Base-by-base conservation (phyloP, 345 rosid species). In the Cochlearia excelsa region DNA sequence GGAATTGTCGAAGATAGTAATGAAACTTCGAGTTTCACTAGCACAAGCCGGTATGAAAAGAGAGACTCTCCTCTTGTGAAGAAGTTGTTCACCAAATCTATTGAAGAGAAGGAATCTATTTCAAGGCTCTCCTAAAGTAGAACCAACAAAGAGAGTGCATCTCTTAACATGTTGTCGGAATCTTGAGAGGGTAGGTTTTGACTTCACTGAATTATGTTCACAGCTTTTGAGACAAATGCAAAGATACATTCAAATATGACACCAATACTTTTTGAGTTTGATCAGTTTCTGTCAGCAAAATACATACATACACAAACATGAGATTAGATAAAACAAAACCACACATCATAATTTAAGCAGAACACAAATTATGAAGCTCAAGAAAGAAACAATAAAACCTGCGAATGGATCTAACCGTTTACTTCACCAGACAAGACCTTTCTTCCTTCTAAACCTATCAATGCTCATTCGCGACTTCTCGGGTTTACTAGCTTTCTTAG, bases 401-500 rank as follows among this genome's bases (percentile, higher is more conserved):
- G 26, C 6, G n/a, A 16, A 34, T 63, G 26, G 9, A 46, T 45
- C 26, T 16, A 42, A 2, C 10, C 0, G 7, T 55, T 51, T 48
- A 9, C 3, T 63, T 91, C 86, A 91, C 98, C 96, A 86, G 28
- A 74, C 84, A 72, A 82, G 59, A 55, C 89, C 84, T 69, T 75
- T 82, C 67, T 84, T 88, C 74, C 89, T 81, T 75, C 84, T 93
- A 55, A 88, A 77, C 39, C 82, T 88, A 79, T 92, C 99, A 35
- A 87, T 69, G 77, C 94, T 88, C 97, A 93, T 86, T 56, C 97
- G 80, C 5, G 99, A 93, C 77, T 86, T 89, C 71, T 93, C 97
- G 1, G 86, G 95, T 75, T 84, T 86, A 69, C 62, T 77, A 34
- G 84, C 74, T 77, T 80, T 92, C 84, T 92, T 92, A 48, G 93